Conservation (phyloP, 805 yeast species). For the Pichia nanzhaoensis region DNA sequence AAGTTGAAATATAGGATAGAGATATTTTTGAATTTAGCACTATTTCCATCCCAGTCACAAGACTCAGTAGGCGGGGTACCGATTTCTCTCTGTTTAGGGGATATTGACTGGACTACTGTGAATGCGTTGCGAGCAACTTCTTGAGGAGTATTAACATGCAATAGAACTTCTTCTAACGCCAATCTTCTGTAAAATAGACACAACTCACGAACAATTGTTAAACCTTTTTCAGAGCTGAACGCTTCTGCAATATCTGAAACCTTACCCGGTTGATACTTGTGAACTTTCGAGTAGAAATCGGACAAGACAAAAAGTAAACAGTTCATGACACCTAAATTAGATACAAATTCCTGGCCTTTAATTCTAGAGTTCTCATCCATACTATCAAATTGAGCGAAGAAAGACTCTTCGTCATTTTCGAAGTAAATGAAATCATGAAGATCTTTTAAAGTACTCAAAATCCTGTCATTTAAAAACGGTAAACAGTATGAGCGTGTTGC, state of each 20-base stretch:
- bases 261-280: slow-evolving; percentile 42
- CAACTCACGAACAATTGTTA: slow-evolving; percentile 35
- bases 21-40: slow-evolving; percentile 58
- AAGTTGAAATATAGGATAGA: slow-evolving; percentile 47
- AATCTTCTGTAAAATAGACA: slow-evolving; percentile 43
- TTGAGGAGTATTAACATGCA: slow-evolving; percentile 44
- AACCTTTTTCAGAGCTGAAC: slow-evolving; percentile 38
- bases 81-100: slow-evolving; percentile 38
- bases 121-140: slow-evolving; percentile 37
- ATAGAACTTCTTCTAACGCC: slow-evolving; percentile 49
- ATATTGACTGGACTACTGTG: slow-evolving; percentile 28
- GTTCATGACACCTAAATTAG: slow-evolving; percentile 33
- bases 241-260: slow-evolving; percentile 34
- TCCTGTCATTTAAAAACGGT: slow-evolving; percentile 15
- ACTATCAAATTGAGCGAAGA: slow-evolving; percentile 31
- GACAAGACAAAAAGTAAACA: slow-evolving; percentile 46
- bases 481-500: slow-evolving; percentile 45
- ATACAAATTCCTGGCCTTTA: slow-evolving; percentile 31
- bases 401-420: slow-evolving; percentile 29
- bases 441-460: slow-evolving; percentile 14
- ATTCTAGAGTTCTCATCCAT: slow-evolving; percentile 17
- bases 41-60: slow-evolving; percentile 37
- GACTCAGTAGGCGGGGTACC: slow-evolving; percentile 34
- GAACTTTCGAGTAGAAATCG: slow-evolving; percentile 46
- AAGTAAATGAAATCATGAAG: slow-evolving; percentile 25